Percentiles rank a stretch among this genome's conserved stretches.
phyloP scores from a whole-genome alignment of 2,329 filamentous ascomycete species.

The Pseudogymnoascus sp. region DNA sequence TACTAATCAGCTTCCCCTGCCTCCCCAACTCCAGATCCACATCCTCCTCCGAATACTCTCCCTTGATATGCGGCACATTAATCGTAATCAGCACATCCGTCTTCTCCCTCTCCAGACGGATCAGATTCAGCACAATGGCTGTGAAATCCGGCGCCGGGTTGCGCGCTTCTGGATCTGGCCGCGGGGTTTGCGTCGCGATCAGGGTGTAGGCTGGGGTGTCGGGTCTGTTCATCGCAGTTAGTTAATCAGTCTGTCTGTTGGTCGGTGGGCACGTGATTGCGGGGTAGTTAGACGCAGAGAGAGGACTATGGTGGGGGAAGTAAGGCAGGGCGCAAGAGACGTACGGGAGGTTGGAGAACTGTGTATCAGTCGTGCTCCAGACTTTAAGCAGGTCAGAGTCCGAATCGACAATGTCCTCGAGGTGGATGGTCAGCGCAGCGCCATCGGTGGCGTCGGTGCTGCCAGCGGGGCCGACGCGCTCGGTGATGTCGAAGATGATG shows the following conservation, averaged over 20 bases:
- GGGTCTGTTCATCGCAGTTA: constrained; percentile 29
- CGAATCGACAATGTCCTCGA: constrained; percentile 61
- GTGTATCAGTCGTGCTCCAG: constrained; percentile 56
- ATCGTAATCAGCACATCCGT: constrained; percentile 82
- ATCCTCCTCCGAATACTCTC: constrained; percentile 65
- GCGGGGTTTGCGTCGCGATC: constrained; percentile 56
- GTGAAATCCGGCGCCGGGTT: constrained; percentile 49
- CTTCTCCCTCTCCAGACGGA: constrained; percentile 65
- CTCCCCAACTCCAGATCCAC: constrained; percentile 60
- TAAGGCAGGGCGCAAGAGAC: constrained; percentile 11
- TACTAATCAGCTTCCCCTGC: constrained; percentile 60
- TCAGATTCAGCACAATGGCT: constrained; percentile 67
- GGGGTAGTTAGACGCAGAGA: constrained; percentile 18
- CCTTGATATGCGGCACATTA: constrained; percentile 77
- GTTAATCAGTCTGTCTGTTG: background rate
- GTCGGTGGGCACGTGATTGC: constrained; percentile 14
- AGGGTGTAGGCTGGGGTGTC: constrained; percentile 59
- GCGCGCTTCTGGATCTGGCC: constrained; percentile 27
- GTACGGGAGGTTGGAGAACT: constrained; percentile 45
- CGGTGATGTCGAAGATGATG: constrained; percentile 84
- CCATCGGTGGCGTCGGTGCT: constrained; percentile 56
- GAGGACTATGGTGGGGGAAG: background rate
- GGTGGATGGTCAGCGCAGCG: constrained; percentile 60
- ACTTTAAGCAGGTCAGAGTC: constrained; percentile 59
- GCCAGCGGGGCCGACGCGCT: constrained; percentile 59